phyloP scores from a whole-genome alignment of 129 eudicot genomes.

The Smallanthus sonchifolius region DNA sequence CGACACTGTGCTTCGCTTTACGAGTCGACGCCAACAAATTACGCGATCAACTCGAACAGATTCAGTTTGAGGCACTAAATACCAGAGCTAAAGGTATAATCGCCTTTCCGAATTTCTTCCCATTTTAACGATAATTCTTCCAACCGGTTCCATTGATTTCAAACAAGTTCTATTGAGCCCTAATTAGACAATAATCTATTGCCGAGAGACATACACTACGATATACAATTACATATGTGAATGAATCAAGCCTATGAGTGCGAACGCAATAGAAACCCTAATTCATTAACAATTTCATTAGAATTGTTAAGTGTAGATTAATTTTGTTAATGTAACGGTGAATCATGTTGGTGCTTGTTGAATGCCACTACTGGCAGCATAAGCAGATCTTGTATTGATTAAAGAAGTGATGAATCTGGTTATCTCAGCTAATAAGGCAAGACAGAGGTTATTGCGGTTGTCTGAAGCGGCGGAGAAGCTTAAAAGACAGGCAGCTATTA shows the following conservation, averaged over 20 bases:
- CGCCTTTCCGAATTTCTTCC: background rate
- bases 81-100: conserved; percentile 46
- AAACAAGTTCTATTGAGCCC: background rate
- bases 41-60: conserved; percentile 51
- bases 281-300: background rate
- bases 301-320: background rate
- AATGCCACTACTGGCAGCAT: conserved; percentile 24
- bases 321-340: background rate
- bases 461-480: conserved; percentile 93
- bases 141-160: background rate
- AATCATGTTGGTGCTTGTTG: conserved; percentile 18
- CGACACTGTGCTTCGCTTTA: conserved; percentile 37
- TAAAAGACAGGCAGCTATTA: conserved; percentile 67
- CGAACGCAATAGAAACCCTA: background rate
- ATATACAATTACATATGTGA: background rate
- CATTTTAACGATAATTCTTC: background rate
- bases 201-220: background rate
- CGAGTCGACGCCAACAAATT: conserved; percentile 35
- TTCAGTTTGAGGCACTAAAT: conserved; percentile 47
- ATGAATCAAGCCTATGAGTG: background rate
- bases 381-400: conserved; percentile 6
- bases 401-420: conserved; percentile 29
- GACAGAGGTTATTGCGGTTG: conserved; percentile 80
- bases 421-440: conserved; percentile 74
- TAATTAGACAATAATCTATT: background rate